phyloP scores from a whole-genome alignment of 495 filamentous ascomycete genomes.

The Bacidia rubella region DNA sequence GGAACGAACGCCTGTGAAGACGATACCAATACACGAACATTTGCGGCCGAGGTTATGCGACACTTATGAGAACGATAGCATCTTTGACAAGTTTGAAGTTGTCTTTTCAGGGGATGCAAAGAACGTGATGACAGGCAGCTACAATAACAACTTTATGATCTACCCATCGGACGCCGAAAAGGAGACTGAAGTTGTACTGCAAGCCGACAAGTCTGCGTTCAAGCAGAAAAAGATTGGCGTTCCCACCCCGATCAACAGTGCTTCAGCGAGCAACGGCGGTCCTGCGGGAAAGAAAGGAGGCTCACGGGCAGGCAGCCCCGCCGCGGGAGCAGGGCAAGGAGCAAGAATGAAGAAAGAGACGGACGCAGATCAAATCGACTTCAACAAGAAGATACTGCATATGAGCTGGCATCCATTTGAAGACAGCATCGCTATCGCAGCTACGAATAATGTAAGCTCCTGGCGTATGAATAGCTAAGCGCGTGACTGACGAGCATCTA shows the following conservation, averaged over 20 bases:
- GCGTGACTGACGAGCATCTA: conserved; percentile 19
- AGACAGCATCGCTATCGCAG: conserved; percentile 98
- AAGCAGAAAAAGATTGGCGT: conserved; percentile 99
- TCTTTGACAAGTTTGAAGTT: conserved; percentile 99
- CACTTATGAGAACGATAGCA: conserved; percentile 98
- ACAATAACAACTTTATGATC: conserved; percentile 99
- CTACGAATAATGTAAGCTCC: conserved; percentile 89
- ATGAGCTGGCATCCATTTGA: conserved; percentile 99
- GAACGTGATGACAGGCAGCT: conserved; percentile 98
- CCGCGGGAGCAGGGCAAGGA: conserved; percentile 65
- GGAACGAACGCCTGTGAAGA: conserved; percentile 94
- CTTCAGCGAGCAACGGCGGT: conserved; percentile 38
- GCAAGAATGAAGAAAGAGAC: conserved; percentile 98
- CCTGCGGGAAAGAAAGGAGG: conserved; percentile 62
- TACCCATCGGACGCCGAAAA: conserved; percentile 92
- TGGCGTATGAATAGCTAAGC: not conserved
- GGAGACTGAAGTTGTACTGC: conserved; percentile 92
- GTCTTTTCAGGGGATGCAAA: conserved; percentile 96
- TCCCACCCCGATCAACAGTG: conserved; percentile 84
- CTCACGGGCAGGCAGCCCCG: conserved; percentile 79
- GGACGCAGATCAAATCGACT: conserved; percentile 98
- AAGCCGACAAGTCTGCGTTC: conserved; percentile 97
- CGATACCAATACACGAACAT: conserved; percentile 97
- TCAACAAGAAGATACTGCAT: conserved; percentile 99
- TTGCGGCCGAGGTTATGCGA: conserved; percentile 89